Conservation (phyloP, 306 rosid genomes). For the Ochetophila trinervis region DNA sequence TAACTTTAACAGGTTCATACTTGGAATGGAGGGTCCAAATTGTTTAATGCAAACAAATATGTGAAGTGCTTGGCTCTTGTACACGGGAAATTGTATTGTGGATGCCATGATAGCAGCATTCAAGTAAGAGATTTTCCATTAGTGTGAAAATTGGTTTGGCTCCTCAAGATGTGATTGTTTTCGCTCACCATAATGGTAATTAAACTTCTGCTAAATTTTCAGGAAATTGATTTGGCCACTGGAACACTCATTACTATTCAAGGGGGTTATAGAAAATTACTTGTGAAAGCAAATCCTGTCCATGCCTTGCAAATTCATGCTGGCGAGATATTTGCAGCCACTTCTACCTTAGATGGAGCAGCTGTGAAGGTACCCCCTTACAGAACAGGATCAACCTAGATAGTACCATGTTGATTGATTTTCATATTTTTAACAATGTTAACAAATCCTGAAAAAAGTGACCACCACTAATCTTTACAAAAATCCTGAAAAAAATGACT, state of each 20-base stretch:
- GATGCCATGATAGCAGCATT: conserved; percentile 82
- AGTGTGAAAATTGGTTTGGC: conserved; percentile 15
- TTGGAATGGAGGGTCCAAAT: conserved; percentile 55
- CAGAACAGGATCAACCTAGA: not conserved
- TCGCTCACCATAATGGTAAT: conserved; percentile 13
- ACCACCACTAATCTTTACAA: not conserved
- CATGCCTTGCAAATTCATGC: conserved; percentile 58
- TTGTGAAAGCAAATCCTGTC: conserved; percentile 73
- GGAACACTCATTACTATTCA: conserved; percentile 63
- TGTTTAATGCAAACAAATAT: conserved; percentile 57
- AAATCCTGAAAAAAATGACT: not conserved
- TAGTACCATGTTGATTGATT: not conserved
- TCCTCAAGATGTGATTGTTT: not conserved
- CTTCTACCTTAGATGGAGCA: conserved; percentile 68
- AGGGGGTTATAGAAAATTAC: conserved; percentile 61
- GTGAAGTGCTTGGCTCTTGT: conserved; percentile 73
- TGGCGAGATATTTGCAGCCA: conserved; percentile 64
- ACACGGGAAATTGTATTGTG: conserved; percentile 65
- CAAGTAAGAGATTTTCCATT: conserved; percentile 49
- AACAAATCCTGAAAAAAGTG: not conserved
- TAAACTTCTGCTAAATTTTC: conserved; percentile 16
- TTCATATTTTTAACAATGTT: not conserved
- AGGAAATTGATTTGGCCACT: conserved; percentile 78
- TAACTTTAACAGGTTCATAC: conserved; percentile 50
- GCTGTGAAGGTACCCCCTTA: conserved; percentile 62